Evolutionary conservation across 2,329 filamentous ascomycete species (phyloP), one percentile per base, ranked within the genome.

Genomic region (Ophiosphaerella korrae): DNA sequence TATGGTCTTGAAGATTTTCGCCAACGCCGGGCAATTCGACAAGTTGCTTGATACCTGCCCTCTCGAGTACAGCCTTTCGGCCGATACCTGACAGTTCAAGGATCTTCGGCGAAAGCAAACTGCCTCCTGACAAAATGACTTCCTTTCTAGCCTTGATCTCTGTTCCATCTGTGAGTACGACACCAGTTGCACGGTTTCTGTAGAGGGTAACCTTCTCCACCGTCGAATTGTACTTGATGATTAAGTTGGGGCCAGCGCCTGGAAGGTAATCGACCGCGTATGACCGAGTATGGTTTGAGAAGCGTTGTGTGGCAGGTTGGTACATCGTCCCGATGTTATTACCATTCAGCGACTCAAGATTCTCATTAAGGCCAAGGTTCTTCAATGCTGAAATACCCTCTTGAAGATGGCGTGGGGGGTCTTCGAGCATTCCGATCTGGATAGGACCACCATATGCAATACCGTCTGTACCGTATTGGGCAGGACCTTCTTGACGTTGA

Each of bases 321-420:
- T 77, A 79, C n/a, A 77, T 77, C 5, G 42, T 34, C 3, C 82
- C 82, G 3, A 81, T 61, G n/a, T 75, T 77, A 41, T 78, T 75
- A 2, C 82, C 81, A 7, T 74, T 72, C 7, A 83, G 67, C 4
- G 78, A 80, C 37, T 79, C 66, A 9, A 68, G 54, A 37, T 77
- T 78, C 14, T 62, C 52, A 12, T 62, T 41, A 8, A 78, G 65
- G 0, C 79, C 79, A 2, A 80, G 60, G 31, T 73, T 75, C 37
- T 76, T 74, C 36, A 83, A 62, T 0, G 79, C 75, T 0, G 78
- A 77, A n/a, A 77, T 73, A 62, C 74, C 80, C 1, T 67, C 59
- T 13, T 72, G 51, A 50, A 78, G 74, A 34, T 79, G 75, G n/a
- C 66, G 66, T 3, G 78, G 77, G 12, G 76, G 63, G 33, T 75